These are phyloP conservation scores for Xerophyta viscosa DNA, from an alignment of 106 monocot species.

Conservation along the genomic window DNA sequence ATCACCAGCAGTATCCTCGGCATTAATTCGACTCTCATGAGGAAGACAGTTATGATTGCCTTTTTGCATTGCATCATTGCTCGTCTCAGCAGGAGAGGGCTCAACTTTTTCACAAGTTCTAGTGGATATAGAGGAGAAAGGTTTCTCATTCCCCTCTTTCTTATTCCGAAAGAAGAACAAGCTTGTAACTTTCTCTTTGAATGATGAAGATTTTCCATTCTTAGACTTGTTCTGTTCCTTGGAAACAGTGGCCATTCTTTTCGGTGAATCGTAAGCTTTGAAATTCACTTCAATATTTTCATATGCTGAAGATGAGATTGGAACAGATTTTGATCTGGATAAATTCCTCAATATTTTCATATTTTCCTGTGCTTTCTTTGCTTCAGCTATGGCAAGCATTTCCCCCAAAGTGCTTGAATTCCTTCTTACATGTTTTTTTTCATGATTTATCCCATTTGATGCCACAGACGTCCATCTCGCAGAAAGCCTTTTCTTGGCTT, in stretches of 20 bases:
- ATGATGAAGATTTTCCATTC: conserved; percentile 32
- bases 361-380: conserved; percentile 36
- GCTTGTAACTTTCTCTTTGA: conserved; percentile 69
- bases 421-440: conserved; percentile 34
- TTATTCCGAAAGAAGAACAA: conserved; percentile 64
- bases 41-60: conserved; percentile 1
- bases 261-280: conserved; percentile 14
- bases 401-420: conserved; percentile 78
- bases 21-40: conserved; percentile 3
- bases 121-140: conserved; percentile 4
- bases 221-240: conserved; percentile 34
- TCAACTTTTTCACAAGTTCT: conserved; percentile 7
- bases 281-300: conserved; percentile 25
- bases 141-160: conserved; percentile 35
- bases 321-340: conserved; percentile 60
- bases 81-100: background rate
- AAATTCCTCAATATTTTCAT: conserved; percentile 20
- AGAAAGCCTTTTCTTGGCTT: conserved; percentile 83
- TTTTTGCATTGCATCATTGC: conserved; percentile 7
- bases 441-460: conserved; percentile 23
- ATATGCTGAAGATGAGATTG: conserved; percentile 42
- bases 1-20: conserved; percentile 2
- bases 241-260: conserved; percentile 11
- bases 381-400: conserved; percentile 51
- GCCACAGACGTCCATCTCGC: conserved; percentile 58